phyloP scores from a whole-genome alignment of 345 rosid species.

The Corchorus olitorius region DNA sequence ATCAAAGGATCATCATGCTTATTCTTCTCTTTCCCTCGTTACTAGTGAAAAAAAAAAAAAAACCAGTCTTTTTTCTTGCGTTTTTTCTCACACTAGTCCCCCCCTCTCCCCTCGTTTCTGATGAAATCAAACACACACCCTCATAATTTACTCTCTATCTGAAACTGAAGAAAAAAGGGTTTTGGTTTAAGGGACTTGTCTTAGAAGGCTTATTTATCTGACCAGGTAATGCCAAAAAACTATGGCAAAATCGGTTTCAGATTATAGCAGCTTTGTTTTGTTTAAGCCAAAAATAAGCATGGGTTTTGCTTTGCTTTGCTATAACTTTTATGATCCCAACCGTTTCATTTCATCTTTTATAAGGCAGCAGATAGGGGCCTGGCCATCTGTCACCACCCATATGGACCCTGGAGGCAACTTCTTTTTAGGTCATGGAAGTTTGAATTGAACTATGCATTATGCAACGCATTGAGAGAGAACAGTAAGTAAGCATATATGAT shows the following conservation, averaged over 20 bases:
- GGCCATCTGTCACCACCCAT: conserved; percentile 21
- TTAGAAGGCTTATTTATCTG: not conserved
- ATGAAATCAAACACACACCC: conserved; percentile 15
- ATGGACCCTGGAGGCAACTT: conserved; percentile 1
- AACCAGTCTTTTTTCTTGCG: conserved; percentile 24
- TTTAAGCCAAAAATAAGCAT: not conserved
- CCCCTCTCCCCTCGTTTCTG: conserved; percentile 36
- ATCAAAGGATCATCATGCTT: conserved; percentile 37
- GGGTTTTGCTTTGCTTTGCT: not conserved
- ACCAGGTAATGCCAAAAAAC: conserved; percentile 32
- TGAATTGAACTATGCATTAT: not conserved
- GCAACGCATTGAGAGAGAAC: not conserved
- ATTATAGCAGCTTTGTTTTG: not conserved
- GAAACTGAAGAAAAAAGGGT: conserved; percentile 10
- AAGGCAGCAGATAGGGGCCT: not conserved
- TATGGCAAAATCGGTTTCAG: conserved; percentile 24
- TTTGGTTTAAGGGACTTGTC: not conserved
- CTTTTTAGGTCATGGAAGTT: not conserved
- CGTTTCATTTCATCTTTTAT: not conserved
- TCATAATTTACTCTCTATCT: not conserved
- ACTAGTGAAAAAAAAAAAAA: conserved; percentile 29
- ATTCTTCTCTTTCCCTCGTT: conserved; percentile 38
- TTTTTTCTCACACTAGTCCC: conserved; percentile 19
- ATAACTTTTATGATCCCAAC: not conserved
- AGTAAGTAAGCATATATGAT: not conserved